phyloP scores from a whole-genome alignment of 768 basidiomycete species.

The Kwoniella pini region DNA sequence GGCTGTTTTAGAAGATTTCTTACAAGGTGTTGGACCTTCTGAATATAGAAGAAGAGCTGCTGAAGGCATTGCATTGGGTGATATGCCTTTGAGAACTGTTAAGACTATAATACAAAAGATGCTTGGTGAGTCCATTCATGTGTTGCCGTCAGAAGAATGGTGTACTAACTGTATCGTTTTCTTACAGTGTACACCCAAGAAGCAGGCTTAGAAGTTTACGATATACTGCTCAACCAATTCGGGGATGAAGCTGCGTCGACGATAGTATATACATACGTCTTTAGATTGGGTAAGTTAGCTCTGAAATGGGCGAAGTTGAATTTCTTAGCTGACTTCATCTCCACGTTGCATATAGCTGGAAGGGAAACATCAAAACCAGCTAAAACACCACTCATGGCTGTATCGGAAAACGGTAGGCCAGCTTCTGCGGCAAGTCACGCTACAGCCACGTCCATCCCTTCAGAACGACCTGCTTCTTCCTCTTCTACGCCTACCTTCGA shows the following conservation, averaged over 20 bases:
- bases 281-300: slow-evolving; percentile 32
- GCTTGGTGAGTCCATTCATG: slow-evolving; percentile 69
- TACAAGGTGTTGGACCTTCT: slow-evolving; percentile 89
- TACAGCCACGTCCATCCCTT: slow-evolving; percentile 3
- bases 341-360: slow-evolving; percentile 12
- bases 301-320: background rate
- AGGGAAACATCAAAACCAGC: slow-evolving; percentile 13
- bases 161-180: slow-evolving; percentile 66
- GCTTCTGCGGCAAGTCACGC: slow-evolving; percentile 3
- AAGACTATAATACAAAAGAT: slow-evolving; percentile 98
- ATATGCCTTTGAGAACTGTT: slow-evolving; percentile 96
- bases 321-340: background rate
- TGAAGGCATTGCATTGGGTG: slow-evolving; percentile 89
- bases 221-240: slow-evolving; percentile 82
- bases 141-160: background rate
- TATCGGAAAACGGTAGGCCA: slow-evolving; percentile 9
- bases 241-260: slow-evolving; percentile 62
- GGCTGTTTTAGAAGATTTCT: slow-evolving; percentile 87
- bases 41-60: slow-evolving; percentile 92
- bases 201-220: slow-evolving; percentile 68
- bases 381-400: slow-evolving; percentile 11
- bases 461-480: slow-evolving; percentile 5
- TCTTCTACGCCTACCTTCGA: background rate
- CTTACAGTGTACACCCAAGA: slow-evolving; percentile 43
- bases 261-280: slow-evolving; percentile 42